Conservation (phyloP, 148 eudicot species). For the Silene latifolia region DNA sequence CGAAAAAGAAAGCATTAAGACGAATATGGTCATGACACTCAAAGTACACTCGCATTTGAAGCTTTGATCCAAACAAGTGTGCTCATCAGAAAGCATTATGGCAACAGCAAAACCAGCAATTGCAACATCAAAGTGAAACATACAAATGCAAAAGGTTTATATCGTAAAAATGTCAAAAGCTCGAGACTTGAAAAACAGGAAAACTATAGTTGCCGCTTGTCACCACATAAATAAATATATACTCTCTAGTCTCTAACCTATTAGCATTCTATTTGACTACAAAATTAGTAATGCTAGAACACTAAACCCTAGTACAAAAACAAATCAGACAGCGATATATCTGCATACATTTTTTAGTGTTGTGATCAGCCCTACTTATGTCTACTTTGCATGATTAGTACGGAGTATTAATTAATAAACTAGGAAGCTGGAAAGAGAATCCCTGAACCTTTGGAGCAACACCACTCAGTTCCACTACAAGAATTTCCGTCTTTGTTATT, state of each 20-base stretch:
- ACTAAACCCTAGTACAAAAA: conserved; percentile 22
- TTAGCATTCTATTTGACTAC: conserved; percentile 15
- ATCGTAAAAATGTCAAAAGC: conserved; percentile 1
- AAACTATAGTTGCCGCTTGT: not conserved
- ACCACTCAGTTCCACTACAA: conserved; percentile 23
- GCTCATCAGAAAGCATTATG: not conserved
- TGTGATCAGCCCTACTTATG: conserved; percentile 10
- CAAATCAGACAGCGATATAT: conserved; percentile 21
- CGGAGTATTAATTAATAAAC: not conserved
- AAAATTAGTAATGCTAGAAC: conserved; percentile 13
- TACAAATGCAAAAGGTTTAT: not conserved
- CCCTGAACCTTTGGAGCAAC: conserved; percentile 41
- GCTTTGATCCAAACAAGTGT: not conserved
- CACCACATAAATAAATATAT: not conserved
- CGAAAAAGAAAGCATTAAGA: not conserved
- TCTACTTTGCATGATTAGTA: conserved; percentile 15
- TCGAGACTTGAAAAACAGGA: conserved; percentile 30
- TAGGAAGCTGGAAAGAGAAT: conserved; percentile 16
- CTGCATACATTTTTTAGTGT: no score
- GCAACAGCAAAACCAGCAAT: not conserved
- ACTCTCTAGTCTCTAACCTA: conserved; percentile 3
- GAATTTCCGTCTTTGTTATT: conserved; percentile 20
- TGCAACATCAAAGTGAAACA: not conserved
- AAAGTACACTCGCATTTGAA: not conserved
- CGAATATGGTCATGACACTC: not conserved